Percentiles rank a stretch among this genome's conserved stretches.
Conservation (phyloP, 129 eudicot genomes). For the Scalesia atractyloides region DNA sequence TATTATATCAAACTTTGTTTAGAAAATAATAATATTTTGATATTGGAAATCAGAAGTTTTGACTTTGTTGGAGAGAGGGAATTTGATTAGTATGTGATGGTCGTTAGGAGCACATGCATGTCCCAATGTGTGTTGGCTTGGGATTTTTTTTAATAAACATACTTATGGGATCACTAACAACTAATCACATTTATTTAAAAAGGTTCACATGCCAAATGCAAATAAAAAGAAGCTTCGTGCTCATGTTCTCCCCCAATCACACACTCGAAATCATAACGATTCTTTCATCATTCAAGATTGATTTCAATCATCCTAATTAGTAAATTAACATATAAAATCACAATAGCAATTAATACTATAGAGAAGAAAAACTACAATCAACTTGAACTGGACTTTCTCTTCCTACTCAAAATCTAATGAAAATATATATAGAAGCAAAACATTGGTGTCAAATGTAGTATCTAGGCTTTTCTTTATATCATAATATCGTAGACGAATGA, state of each 20-base stretch:
- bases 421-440: too few species aligned
- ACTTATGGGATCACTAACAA: constrained; percentile 45
- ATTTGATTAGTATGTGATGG: constrained; percentile 40
- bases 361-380: too few species aligned
- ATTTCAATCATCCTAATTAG: constrained; percentile 9
- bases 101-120: constrained; percentile 52
- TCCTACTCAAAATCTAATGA: too few species aligned
- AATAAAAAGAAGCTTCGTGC: constrained; percentile 23
- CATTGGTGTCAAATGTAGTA: too few species aligned
- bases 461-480: too few species aligned
- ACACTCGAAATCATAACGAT: constrained; percentile 30
- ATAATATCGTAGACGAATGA: too few species aligned
- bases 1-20: not conserved
- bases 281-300: constrained; percentile 28
- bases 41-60: constrained; percentile 23
- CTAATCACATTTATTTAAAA: constrained; percentile 31
- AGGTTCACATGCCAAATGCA: constrained; percentile 36
- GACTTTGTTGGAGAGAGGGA: constrained; percentile 35
- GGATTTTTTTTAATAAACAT: constrained; percentile 11
- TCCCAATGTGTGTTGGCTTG: constrained; percentile 41
- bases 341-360: too few species aligned
- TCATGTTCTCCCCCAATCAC: constrained; percentile 20
- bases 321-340: too few species aligned
- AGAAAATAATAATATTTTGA: constrained; percentile 20
- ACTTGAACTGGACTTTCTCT: too few species aligned